These are phyloP conservation scores for Penicillium rolfsii DNA, from an alignment of 2,329 filamentous ascomycete species.

Conservation along the genomic window DNA sequence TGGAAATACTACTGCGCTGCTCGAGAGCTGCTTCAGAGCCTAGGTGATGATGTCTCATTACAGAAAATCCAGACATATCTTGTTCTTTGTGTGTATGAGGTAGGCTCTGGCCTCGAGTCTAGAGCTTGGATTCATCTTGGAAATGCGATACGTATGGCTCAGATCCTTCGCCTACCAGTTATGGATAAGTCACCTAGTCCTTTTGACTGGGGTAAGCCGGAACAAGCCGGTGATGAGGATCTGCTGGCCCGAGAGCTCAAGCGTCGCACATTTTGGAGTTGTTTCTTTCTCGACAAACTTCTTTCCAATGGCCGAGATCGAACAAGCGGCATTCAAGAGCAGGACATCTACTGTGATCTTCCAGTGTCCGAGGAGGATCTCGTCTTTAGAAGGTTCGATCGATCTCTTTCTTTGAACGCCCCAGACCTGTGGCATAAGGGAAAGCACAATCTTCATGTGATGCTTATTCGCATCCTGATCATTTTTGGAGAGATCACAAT, in stretches of 20 bases:
- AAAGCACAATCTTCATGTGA: neutral
- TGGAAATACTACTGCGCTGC: neutral
- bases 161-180: constrained; percentile 5
- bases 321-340: constrained; percentile 3
- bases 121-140: constrained; percentile 11
- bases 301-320: constrained; percentile 9
- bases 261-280: constrained; percentile 11
- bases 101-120: constrained; percentile 6
- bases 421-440: neutral
- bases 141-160: constrained; percentile 5
- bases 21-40: neutral
- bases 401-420: neutral
- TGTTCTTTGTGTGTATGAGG: constrained; percentile 9
- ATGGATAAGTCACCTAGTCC: neutral
- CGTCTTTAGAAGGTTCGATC: constrained; percentile 3
- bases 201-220: constrained; percentile 8
- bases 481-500: constrained; percentile 6
- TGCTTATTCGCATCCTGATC: neutral
- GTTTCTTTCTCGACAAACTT: constrained; percentile 8
- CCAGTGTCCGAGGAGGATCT: constrained; percentile 7
- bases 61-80: constrained; percentile 3
- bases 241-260: neutral
- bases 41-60: neutral
- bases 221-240: neutral
- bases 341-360: constrained; percentile 5